Evolutionary conservation across 176 grass and related monocot genomes (phyloP), one percentile per base, ranked within the genome.

Genomic region (Avena atlantica): DNA sequence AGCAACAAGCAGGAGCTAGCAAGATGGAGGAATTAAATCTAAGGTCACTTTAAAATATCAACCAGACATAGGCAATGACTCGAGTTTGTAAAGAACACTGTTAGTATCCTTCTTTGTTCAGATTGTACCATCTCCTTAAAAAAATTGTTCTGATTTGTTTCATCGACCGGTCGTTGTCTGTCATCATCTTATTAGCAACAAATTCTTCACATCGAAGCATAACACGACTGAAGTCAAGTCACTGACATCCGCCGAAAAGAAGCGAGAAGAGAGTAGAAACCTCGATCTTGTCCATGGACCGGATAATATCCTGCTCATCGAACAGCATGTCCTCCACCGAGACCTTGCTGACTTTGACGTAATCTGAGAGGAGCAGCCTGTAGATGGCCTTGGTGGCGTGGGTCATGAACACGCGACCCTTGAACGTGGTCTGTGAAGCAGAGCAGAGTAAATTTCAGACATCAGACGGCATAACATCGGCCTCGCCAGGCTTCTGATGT

Each of bases 271-370:
- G 29, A 9, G 45, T 24, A 7, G 82, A 94, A 20, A 57, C 96
- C 93, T 98, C 96, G 53, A 96, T 96, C 85, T 98, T 98, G 10
- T 98, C 93, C 92, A 98, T 93, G 51, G 96, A 94, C 15, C 96
- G 92, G 16, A 89, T 21, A 71, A 98, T 95, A 62, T 95, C 96
- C 45, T 86, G 89, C 90, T 98, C 96, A 67, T 98, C 94, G 86
- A 87, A 98, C 40, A 98, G 27, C 96, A 96, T 96, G 86, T 98
- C 96, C 37, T 96, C 96, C 61, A 95, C 93, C 9, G 96, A 96
- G 29, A 98, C 92, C 88, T 98, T 98, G 90, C 96, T 98, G 24
- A 98, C 96, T 89, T 98, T 98, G 69, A 98, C 96, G 67, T 98
- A 98, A 87, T 98, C 96, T 0, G 87, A 92, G 40, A 98, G 84